A percentile compares a stretch with the other conserved stretches of the same genome.
Evolutionary conservation across 495 filamentous ascomycete species (phyloP).

Genomic region (Neurospora pannonica): DNA sequence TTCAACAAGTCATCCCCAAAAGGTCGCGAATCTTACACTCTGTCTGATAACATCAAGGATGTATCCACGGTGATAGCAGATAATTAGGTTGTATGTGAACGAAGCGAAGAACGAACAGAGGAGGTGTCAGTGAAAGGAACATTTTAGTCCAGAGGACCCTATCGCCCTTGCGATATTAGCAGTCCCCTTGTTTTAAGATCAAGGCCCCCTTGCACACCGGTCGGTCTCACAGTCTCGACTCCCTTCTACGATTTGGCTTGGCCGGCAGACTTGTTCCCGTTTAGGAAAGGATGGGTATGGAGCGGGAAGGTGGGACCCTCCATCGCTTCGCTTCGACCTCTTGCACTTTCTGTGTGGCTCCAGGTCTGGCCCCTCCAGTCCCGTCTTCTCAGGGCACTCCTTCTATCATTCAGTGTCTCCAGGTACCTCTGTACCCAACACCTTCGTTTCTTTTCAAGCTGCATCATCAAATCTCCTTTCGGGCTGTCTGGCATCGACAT

Average conservation of each 20-base stretch:
- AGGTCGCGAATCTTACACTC: neutral
- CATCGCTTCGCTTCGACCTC: neutral
- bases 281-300: neutral
- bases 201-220: neutral
- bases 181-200: neutral
- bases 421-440: neutral
- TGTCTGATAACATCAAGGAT: neutral
- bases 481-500: neutral
- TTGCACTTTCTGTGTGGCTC: neutral
- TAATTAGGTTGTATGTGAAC: neutral
- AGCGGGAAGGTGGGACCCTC: neutral
- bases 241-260: neutral
- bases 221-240: neutral
- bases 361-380: neutral
- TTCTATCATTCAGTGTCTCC: neutral
- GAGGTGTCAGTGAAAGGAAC: neutral
- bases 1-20: neutral
- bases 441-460: neutral
- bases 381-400: neutral
- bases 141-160: neutral
- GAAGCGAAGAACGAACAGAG: neutral
- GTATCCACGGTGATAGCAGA: neutral
- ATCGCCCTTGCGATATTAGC: neutral
- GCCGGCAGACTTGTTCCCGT: neutral
- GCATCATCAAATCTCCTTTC: neutral